Evolutionary conservation across 495 filamentous ascomycete genomes (phyloP), one percentile per base, ranked within the genome.

Genomic region (Penicillium canescens): DNA sequence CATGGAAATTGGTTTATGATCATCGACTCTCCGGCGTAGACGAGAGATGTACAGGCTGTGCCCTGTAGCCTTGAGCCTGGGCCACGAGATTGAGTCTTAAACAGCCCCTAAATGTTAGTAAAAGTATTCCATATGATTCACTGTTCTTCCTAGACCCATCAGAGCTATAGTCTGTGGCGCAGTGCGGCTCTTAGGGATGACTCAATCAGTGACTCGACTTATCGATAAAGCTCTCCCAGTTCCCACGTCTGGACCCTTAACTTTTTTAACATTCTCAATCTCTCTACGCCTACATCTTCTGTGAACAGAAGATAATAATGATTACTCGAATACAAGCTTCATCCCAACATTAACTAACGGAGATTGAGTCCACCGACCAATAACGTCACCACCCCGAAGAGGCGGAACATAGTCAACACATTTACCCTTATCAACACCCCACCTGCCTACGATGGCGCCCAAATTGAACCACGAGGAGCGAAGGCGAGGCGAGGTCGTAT

Each of bases 401-500:
- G 37, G 36, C 50, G 49, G 21, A 42, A 47, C 50, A 54, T 52
- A 53, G 38, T 56, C 46, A 46, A 59, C 42, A 46, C 50, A 13
- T 46, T 28, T 46, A 26, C 21, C 24, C 40, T 42, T 26, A 38
- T 26, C 43, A 33, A 42, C 44, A 28, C 46, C 20, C 33, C 47
- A 71, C 23, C 13, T 75, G 73, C 62, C 72, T 16, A 54, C 66
- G 4, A 52, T 57, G 14, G 61, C 50, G 31, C 68, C 74, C 12
- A 92, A 87, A 72, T 81, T 85, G 59, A 74, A 83, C 50, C 76
- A 81, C 6, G 85, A 90, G 60, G 91, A 96, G 71, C 82, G 88
- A 61, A 86, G 89, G 63, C 86, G 89, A 79, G 92, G 92, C 56
- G 91, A 96, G 73, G 80, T 89, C 48, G 89, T 91, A 83, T 53